These are phyloP conservation scores for Prillingera fragicola DNA, from an alignment of 1,284 basidiomycete species.

Conservation along the genomic window DNA sequence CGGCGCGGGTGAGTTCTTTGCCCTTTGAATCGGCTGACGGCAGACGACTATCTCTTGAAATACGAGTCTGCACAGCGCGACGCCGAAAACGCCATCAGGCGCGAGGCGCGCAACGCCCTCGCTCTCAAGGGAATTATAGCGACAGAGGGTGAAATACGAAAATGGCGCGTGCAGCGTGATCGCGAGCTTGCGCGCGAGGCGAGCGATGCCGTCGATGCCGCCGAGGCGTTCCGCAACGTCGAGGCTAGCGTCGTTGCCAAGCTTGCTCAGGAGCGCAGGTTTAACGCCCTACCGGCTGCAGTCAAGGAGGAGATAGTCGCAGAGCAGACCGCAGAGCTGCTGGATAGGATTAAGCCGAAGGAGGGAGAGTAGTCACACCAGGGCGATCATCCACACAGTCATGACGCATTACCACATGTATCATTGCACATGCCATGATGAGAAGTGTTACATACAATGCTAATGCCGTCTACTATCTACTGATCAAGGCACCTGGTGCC, in stretches of 20 bases:
- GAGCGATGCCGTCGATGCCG: slow-evolving; percentile 5
- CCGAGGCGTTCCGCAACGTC: not conserved
- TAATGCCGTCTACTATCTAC: no score
- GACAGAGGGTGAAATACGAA: slow-evolving; percentile 73
- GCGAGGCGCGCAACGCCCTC: slow-evolving; percentile 67
- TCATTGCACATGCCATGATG: no score
- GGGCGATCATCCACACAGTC: no score
- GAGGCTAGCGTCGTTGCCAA: not conserved
- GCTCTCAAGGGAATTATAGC: slow-evolving; percentile 70
- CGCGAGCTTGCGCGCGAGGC: slow-evolving; percentile 14
- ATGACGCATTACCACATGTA: no score
- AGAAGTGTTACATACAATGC: no score
- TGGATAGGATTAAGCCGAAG: no score
- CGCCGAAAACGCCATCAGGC: slow-evolving; percentile 63
- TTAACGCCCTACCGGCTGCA: no score
- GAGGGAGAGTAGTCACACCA: no score
- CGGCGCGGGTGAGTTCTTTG: slow-evolving; percentile 49
- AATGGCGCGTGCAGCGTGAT: slow-evolving; percentile 61
- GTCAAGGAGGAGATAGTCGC: no score
- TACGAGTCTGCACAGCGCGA: slow-evolving; percentile 63
- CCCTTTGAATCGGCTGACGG: slow-evolving; percentile 2
- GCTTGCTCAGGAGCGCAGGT: not conserved
- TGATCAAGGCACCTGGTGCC: slow-evolving; percentile 32
- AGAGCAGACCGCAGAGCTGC: no score
- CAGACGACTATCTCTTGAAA: slow-evolving; percentile 65